These are phyloP conservation scores for Fusarium sp. DNA, from an alignment of 2,329 filamentous ascomycete genomes.

Conservation along the genomic window DNA sequence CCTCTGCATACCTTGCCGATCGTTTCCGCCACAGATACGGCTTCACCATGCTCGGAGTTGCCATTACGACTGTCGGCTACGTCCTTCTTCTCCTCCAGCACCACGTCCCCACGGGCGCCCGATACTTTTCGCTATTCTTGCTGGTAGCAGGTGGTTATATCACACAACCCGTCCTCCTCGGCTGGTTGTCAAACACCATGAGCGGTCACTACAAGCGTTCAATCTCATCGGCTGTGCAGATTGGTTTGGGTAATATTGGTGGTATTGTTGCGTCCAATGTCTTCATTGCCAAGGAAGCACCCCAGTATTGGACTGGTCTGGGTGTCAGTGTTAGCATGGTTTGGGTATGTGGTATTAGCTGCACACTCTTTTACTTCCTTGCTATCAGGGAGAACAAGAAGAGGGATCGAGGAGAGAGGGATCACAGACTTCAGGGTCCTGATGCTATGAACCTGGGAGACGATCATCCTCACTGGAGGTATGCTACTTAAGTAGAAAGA, in stretches of 20 bases:
- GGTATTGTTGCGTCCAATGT: constrained; percentile 46
- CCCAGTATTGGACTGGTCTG: constrained; percentile 14
- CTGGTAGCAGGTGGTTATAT: constrained; percentile 14
- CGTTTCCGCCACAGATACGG: constrained; percentile 4
- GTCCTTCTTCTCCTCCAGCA: constrained; percentile 6
- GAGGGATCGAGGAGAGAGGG: constrained; percentile 15
- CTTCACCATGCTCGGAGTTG: constrained; percentile 15
- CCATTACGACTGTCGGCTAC: constrained; percentile 7
- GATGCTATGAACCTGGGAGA: constrained; percentile 7
- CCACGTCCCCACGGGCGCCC: constrained; percentile 7
- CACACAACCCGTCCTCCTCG: constrained; percentile 62
- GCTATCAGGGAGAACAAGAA: constrained; percentile 12
- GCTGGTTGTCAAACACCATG: constrained; percentile 80
- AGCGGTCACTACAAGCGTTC: constrained; percentile 8
- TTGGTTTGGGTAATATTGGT: constrained; percentile 59
- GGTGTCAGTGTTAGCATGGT: constrained; percentile 12
- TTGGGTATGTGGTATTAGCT: constrained; percentile 8
- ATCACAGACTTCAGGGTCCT: not conserved
- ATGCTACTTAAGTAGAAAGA: not conserved
- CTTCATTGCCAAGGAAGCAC: constrained; percentile 1
- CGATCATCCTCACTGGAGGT: constrained; percentile 6
- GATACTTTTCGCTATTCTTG: constrained; percentile 20
- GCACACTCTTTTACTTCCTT: constrained; percentile 1
- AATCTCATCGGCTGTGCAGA: not conserved
- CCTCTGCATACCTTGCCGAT: constrained; percentile 51